These are phyloP conservation scores for Radiomyces spectabilis DNA, from an alignment of 192 early-diverging fungal genomes.

Conservation along the genomic window DNA sequence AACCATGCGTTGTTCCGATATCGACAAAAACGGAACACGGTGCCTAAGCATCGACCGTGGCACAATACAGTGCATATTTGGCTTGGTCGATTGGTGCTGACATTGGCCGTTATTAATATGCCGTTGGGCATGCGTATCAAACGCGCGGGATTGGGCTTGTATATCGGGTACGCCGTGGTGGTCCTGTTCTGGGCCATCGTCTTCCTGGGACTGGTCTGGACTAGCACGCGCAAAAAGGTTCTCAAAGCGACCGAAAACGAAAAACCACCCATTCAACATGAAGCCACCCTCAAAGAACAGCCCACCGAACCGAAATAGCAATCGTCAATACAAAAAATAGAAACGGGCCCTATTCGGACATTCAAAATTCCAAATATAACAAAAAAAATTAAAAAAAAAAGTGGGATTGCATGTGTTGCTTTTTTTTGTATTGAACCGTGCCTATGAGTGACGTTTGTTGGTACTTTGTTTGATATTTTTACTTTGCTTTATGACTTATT, in stretches of 20 bases:
- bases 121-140: conserved; percentile 12
- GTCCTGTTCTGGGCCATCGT: neutral
- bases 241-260: neutral
- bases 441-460: neutral
- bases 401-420: neutral
- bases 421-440: neutral
- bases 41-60: conserved; percentile 3
- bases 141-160: neutral
- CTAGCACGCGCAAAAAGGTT: neutral
- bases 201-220: conserved; percentile 1
- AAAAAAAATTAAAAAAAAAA: conserved; percentile 2
- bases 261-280: neutral
- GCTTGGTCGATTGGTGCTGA: conserved; percentile 2
- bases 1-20: conserved; percentile 6
- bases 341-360: neutral
- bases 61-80: conserved; percentile 10
- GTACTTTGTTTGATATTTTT: neutral
- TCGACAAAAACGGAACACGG: neutral
- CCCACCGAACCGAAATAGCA: too few species aligned
- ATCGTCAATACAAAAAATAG: neutral
- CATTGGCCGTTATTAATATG: conserved; percentile 4
- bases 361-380: neutral
- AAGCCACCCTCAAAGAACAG: too few species aligned
- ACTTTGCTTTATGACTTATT: too few species aligned
- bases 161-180: neutral